Evolutionary conservation across 768 basidiomycete genomes (phyloP), one percentile per base, ranked within the genome.

Genomic region (Lactarius sanguifluus): DNA sequence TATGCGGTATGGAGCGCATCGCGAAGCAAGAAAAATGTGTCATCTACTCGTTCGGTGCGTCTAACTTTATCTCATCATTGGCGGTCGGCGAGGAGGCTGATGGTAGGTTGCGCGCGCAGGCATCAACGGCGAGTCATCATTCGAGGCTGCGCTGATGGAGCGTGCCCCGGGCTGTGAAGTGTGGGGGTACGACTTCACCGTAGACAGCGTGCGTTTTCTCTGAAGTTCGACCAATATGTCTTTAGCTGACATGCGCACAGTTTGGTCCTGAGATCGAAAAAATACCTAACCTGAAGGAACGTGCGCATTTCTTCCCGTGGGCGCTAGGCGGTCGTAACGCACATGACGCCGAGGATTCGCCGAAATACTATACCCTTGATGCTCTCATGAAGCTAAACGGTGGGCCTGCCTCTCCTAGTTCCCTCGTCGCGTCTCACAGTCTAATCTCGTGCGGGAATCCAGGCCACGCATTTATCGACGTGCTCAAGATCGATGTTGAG

Each of bases 401-500:
- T 83, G 59, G 15, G 79, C 69, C 18, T 30, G 5, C 5, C 45
- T 34, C 45, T 43, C 32, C 20, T 25, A 3, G 16, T 34, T 40
- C 43, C 5, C 7, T n/a, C 32, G 13, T 64, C 38, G 16, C 15
- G 25, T 45, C 5, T 61, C 40, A 40, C 2, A 32, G 18, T 20
- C 10, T 34, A 10, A 34, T 34, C 32, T 9, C 32, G 9, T 34
- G 9, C 12, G 36, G 36, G 30, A 32, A 23, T n/a, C 32, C 60
- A 85, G 85, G 84, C 18, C 90, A 91, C 71, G 77, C 76, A 23
- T 86, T 86, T 70, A 86, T 91, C 62, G 89, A 91, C 69, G 82
- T 91, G 69, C 82, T 90, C 64, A 87, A 90, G 74, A 77, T 91
- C 60, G 90, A 91, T 73, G 82, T 89, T 32, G 89, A 91, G 71